phyloP scores from a whole-genome alignment of 352 stramenopile genomes.

The Globisporangium emineosum region DNA sequence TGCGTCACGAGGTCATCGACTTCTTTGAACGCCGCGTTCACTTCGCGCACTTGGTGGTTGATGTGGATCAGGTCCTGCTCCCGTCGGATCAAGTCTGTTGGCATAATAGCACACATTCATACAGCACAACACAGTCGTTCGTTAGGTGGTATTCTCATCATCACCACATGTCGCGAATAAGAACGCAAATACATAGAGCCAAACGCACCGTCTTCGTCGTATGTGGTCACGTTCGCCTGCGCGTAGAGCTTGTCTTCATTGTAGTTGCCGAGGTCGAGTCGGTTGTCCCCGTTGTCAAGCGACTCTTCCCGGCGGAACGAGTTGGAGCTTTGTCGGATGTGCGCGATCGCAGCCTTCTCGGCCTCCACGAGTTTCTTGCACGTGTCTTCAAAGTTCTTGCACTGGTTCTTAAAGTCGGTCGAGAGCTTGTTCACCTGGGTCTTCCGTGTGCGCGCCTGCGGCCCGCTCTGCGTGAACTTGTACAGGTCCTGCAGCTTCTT shows the following conservation, averaged over 20 bases:
- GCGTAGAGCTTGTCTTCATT: constrained; percentile 69
- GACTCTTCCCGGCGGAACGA: constrained; percentile 45
- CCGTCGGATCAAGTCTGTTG: constrained; percentile 44
- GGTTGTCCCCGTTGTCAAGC: constrained; percentile 19
- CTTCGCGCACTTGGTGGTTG: constrained; percentile 64
- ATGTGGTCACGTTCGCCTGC: constrained; percentile 55
- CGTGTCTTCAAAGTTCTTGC: constrained; percentile 54
- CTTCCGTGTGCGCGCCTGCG: constrained; percentile 37
- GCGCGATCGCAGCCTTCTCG: constrained; percentile 42
- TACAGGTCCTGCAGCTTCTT: constrained; percentile 45
- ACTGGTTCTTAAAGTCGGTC: constrained; percentile 61
- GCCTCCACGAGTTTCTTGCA: constrained; percentile 44
- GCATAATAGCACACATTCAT: neutral
- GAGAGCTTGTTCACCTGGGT: constrained; percentile 58
- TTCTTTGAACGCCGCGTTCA: constrained; percentile 65
- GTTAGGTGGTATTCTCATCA: neutral
- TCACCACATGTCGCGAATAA: neutral
- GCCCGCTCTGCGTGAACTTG: constrained; percentile 24
- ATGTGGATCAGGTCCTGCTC: constrained; percentile 75
- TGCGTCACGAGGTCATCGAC: constrained; percentile 60
- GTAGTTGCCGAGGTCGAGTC: constrained; percentile 50
- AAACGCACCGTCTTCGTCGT: constrained; percentile 58
- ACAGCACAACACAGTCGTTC: constrained; percentile 16
- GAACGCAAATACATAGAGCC: neutral
- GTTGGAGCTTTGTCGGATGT: constrained; percentile 48